These are phyloP conservation scores for Trichophyton verrucosum DNA, from an alignment of 2,329 filamentous ascomycete genomes.

Conservation along the genomic window DNA sequence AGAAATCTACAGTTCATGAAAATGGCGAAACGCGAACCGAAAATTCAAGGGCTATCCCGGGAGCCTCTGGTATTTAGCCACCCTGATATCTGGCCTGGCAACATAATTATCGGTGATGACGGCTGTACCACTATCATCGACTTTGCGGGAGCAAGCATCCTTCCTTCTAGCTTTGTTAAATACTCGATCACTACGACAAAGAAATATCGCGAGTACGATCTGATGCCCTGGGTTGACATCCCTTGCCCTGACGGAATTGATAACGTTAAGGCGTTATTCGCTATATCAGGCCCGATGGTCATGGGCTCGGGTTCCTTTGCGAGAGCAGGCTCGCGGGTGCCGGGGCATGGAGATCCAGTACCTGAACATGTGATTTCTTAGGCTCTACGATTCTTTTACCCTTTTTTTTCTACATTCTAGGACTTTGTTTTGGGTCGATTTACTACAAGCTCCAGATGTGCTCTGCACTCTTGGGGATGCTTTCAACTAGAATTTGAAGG, in stretches of 20 bases:
- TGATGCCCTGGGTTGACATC: neutral
- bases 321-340: neutral
- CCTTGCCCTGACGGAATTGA: neutral
- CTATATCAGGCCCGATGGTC: neutral
- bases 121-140: neutral
- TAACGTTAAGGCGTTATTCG: neutral
- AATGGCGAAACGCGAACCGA: neutral
- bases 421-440: too few relatives aligned
- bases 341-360: neutral
- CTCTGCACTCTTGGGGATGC: too few relatives aligned
- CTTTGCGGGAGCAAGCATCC: neutral
- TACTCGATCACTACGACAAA: neutral
- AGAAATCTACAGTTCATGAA: neutral
- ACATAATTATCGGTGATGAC: neutral
- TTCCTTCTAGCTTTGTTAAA: neutral
- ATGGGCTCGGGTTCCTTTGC: neutral
- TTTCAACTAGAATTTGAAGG: too few relatives aligned
- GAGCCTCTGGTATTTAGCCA: neutral
- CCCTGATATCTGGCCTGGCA: neutral
- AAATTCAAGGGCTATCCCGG: neutral
- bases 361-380: neutral
- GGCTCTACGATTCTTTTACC: neutral
- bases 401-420: too few relatives aligned
- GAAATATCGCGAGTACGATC: neutral
- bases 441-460: too few relatives aligned